Evolutionary conservation across 352 stramenopile species (phyloP), one percentile per base, ranked within the genome.

Genomic region (Nothophytophthora sp.): DNA sequence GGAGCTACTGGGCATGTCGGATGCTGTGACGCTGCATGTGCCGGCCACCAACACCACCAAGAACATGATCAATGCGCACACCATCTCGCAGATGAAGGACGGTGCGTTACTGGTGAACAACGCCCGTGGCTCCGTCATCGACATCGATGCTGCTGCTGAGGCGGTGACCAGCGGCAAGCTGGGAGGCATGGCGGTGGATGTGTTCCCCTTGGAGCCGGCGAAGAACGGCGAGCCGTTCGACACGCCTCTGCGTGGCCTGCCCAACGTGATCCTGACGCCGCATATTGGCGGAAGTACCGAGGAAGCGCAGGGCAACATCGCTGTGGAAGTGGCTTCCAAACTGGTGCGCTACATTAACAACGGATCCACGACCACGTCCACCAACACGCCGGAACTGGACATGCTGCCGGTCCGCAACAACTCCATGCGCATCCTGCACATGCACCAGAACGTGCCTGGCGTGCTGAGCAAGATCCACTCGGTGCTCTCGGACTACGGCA

Each of bases 1-100:
- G 34, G 77, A 96, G 38, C 74, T 97, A 40, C 76, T 98, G 2
- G 56, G 62, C 5, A 67, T 84, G 41, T 81, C 91, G 12, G 95
- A 99, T 62, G 97, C 95, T 40, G 90, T 98, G 38, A 96, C 86
- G 19, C 75, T 99, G n/a, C 97, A 99, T 63, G 94, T 98, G 49
- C 96, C 96, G 2, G 97, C 97, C 49, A 98, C 96, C 47, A 81
- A 89, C 40, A 84, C 87, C 7, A 95, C 96, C 38, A 86, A 84
- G 51, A 85, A 98, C 67, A 97, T 98, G 72, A 96, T 98, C 60
- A 95, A 95, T 68, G 77, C 68, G 7, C 81, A 87, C 28, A 96
- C 86, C 19, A 82, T 98, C 27, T 67, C 76, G 3, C 55, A 87
- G 30, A 98, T 98, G 90, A 98, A 97, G 67, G 76, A 93, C 18